Conservation (phyloP, 305 asterid species). For the Solanum hybrid region DNA sequence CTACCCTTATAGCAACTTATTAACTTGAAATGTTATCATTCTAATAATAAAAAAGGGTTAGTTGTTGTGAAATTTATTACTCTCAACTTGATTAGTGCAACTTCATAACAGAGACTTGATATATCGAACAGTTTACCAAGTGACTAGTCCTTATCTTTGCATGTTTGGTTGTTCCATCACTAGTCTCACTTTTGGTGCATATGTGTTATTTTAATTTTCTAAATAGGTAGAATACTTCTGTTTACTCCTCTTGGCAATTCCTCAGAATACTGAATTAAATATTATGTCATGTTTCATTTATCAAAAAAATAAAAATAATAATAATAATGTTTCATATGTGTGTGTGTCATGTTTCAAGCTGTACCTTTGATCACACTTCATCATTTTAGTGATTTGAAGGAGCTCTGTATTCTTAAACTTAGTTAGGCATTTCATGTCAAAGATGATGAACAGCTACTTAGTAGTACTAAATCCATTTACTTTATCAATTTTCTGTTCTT, state of each 20-base stretch:
- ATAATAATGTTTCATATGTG: neutral
- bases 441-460: neutral
- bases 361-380: neutral
- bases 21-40: neutral
- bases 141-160: neutral
- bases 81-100: neutral
- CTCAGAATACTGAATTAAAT: neutral
- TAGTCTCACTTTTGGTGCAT: neutral
- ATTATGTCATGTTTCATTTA: neutral
- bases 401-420: neutral
- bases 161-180: neutral
- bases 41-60: neutral
- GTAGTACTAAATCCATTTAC: neutral
- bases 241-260: neutral
- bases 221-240: neutral
- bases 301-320: neutral
- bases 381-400: neutral
- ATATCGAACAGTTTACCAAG: neutral
- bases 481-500: slow-evolving; percentile 4
- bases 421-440: neutral
- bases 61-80: neutral
- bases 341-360: neutral
- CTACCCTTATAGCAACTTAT: neutral
- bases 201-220: neutral
- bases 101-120: neutral